Conservation (phyloP, 225 moss, liverwort and hornwort species). For the Physcomitrellopsis africana region DNA sequence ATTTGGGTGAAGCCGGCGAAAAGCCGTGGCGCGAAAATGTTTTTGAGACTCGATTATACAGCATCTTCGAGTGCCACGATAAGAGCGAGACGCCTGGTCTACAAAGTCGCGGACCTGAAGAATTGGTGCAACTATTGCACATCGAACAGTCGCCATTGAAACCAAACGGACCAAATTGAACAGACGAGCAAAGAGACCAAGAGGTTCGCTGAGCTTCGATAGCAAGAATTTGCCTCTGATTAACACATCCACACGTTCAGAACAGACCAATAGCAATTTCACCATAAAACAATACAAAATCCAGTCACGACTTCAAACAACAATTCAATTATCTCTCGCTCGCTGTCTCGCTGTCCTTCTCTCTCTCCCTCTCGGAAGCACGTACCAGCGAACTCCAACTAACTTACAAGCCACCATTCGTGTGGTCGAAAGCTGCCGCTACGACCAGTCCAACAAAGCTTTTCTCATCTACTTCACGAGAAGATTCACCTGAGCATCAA, state of each 20-base stretch:
- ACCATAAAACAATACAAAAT: not conserved
- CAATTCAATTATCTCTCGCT: not conserved
- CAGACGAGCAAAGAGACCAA: not conserved
- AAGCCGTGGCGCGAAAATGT: constrained; percentile 24
- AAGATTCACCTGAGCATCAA: constrained; percentile 4
- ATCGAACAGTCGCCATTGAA: constrained; percentile 38
- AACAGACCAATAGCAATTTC: not conserved
- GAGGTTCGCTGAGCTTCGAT: constrained; percentile 4
- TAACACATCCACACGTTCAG: not conserved
- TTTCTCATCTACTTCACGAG: not conserved
- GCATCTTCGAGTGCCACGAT: constrained; percentile 28
- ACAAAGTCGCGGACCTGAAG: constrained; percentile 42
- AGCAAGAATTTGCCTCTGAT: not conserved
- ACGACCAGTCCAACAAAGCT: not conserved
- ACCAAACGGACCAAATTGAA: not conserved
- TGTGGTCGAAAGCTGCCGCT: not conserved
- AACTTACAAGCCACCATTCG: not conserved
- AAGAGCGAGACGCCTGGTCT: constrained; percentile 21
- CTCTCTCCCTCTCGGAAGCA: not conserved
- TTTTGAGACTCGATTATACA: constrained; percentile 20
- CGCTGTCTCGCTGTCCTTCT: too few species aligned
- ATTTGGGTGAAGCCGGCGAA: constrained; percentile 25
- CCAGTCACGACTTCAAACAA: not conserved
- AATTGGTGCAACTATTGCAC: constrained; percentile 23
- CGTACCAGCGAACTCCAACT: not conserved